These are phyloP conservation scores for Stylonectria norvegica DNA, from an alignment of 2,329 filamentous ascomycete species.

Conservation along the genomic window DNA sequence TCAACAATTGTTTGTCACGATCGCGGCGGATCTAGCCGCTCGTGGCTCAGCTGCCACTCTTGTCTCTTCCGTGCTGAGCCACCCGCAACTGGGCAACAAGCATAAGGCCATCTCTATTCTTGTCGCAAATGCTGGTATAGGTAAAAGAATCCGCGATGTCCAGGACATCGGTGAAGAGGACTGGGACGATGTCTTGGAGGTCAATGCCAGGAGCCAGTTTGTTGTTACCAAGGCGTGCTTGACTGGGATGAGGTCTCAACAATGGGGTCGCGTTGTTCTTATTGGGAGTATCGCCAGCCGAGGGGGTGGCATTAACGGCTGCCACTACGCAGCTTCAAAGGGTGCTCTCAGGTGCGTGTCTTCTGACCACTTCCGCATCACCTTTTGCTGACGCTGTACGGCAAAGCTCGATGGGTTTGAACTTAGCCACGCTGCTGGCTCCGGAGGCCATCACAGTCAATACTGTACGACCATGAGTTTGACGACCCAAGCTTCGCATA, in stretches of 20 bases:
- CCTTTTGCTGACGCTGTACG: background rate
- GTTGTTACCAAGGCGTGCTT: constrained; percentile 32
- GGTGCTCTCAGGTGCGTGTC: constrained; percentile 25
- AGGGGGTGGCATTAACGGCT: constrained; percentile 34
- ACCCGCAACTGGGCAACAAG: constrained; percentile 8
- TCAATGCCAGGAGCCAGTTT: constrained; percentile 34
- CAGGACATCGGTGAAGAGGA: constrained; percentile 33
- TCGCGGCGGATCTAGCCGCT: constrained; percentile 27
- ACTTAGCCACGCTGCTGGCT: constrained; percentile 31
- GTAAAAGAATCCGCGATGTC: constrained; percentile 33
- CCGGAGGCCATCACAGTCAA: constrained; percentile 34
- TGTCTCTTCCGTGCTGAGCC: constrained; percentile 3
- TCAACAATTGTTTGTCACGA: constrained; percentile 26
- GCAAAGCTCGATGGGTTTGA: constrained; percentile 34
- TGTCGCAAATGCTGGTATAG: constrained; percentile 20
- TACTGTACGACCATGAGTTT: constrained; percentile 20
- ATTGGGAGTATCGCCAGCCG: constrained; percentile 33
- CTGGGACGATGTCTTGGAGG: constrained; percentile 36
- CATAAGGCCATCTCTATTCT: constrained; percentile 7
- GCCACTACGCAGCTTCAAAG: constrained; percentile 35
- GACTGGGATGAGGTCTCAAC: constrained; percentile 29
- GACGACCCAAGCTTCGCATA: background rate
- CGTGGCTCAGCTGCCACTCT: constrained; percentile 15
- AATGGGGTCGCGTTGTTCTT: constrained; percentile 32
- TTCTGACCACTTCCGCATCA: background rate